Evolutionary conservation across 2,329 filamentous ascomycete genomes (phyloP).

Genomic region (Sphaerulina populicola): DNA sequence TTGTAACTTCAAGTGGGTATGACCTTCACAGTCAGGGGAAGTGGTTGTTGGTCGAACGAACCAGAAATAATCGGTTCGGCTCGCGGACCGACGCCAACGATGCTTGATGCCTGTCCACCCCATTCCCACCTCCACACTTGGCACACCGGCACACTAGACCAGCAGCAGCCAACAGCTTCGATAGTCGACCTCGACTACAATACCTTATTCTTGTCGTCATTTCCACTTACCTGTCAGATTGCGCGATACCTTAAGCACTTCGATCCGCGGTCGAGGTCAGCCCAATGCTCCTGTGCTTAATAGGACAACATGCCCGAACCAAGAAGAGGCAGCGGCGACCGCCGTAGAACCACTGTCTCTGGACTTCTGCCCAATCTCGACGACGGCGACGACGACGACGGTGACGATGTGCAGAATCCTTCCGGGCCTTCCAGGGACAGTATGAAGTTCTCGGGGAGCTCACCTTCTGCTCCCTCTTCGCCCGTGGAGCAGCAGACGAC

Average conservation of each 20-base stretch:
- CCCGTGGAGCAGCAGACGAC: conserved; percentile 19
- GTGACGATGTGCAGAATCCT: conserved; percentile 1
- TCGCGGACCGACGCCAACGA: neutral
- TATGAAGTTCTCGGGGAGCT: conserved; percentile 27
- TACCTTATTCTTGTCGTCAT: no score
- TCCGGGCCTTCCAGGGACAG: conserved; percentile 10
- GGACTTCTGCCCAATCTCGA: conserved; percentile 16
- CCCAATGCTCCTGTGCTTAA: conserved; percentile 15
- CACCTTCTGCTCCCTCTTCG: conserved; percentile 21
- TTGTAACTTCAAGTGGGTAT: no score
- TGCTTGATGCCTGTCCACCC: neutral
- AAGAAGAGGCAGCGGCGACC: conserved; percentile 19
- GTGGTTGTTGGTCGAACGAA: neutral
- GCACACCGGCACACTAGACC: no score
- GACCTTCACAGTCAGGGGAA: neutral
- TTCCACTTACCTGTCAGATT: neutral
- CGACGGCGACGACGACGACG: conserved; percentile 10
- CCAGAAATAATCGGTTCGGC: no score
- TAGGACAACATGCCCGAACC: conserved; percentile 1
- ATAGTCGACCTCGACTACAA: neutral
- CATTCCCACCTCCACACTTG: neutral
- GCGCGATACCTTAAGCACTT: conserved; percentile 1
- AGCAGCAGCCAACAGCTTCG: neutral
- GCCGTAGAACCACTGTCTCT: conserved; percentile 20
- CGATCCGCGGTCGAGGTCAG: neutral